Base-by-base conservation (phyloP, 306 rosid species). In the Rosa rugosa region DNA sequence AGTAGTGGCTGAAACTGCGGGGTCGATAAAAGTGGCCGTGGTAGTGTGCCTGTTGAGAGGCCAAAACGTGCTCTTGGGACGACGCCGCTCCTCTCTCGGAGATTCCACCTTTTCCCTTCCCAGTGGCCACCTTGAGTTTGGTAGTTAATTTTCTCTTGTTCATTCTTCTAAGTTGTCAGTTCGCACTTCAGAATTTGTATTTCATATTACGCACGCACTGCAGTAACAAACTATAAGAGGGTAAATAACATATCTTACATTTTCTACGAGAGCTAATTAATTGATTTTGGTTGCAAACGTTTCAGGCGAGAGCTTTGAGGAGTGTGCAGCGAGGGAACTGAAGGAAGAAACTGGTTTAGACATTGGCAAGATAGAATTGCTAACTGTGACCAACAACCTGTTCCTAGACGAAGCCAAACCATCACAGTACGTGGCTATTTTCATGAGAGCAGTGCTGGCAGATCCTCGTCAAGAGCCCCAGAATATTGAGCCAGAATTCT, bases 301-400 rank as follows among this genome's bases (percentile, higher is more conserved):
- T 42, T 23, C 68, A 87, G 96, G 92, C 4, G 97, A 93, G 86
- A 88, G 84, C 41, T 91, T 93, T 9, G 96, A 93, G 80, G 96
- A 88, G 78, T 93, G 97, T 50, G 94, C 88, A 0, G 72, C 14
- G 9, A 86, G 96, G 50, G 97, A 93, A 66, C 51, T 88, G 82
- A 93, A 82, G 73, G 97, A 93, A 73, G 97, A 93, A 83, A 89
- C 94, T 0, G 96, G 87, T 40, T 42, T 93, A 68, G 87, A 79
- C 14, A 75, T 86, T 5, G 75, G 73, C 20, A 83, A 86, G 2
- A 14, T 71, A 0, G 90, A 93, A 83, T 47, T 82, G 4, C 20
- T 91, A 17, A 89, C 84, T 10, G 89, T 86, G 17, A 93, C 84
- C 1, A 93, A 90, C 83, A 85, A 85, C 27, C 65, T 93, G 45